Percentiles rank a stretch among this genome's conserved stretches.
phyloP scores from a whole-genome alignment of 2,329 filamentous ascomycete species.

The Boeremia lycopersici region DNA sequence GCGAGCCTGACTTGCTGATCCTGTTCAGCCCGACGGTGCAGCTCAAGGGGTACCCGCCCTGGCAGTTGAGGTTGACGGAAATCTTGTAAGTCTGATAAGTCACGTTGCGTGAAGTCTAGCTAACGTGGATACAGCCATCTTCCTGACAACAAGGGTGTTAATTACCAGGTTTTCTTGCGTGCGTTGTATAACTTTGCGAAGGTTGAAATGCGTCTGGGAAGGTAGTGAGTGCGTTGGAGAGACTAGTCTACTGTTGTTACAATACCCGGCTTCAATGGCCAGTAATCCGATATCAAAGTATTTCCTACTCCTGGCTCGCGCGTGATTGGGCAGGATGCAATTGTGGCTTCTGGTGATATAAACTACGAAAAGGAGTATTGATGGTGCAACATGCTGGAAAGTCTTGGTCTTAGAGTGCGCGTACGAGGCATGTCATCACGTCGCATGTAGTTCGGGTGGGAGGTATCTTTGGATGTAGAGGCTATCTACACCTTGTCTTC shows the following conservation, averaged over 20 bases:
- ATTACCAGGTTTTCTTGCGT: slow-evolving; percentile 90
- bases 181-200: slow-evolving; percentile 83
- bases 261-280: slow-evolving; percentile 24
- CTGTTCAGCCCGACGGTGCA: slow-evolving; percentile 84
- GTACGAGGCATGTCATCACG: neutral
- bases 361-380: neutral
- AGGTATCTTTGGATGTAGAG: slow-evolving; percentile 41
- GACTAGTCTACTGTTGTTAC: slow-evolving; percentile 8
- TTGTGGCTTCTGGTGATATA: neutral
- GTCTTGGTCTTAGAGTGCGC: too few species aligned
- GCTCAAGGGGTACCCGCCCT: slow-evolving; percentile 90
- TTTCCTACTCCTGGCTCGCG: neutral
- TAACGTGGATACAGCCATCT: slow-evolving; percentile 49
- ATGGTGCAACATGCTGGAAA: too few species aligned
- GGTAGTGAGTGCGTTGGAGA: slow-evolving; percentile 43
- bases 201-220: slow-evolving; percentile 85
- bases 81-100: slow-evolving; percentile 69
- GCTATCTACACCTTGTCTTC: slow-evolving; percentile 41
- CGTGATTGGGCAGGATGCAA: neutral
- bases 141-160: slow-evolving; percentile 78
- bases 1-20: slow-evolving; percentile 87
- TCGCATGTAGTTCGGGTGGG: slow-evolving; percentile 9
- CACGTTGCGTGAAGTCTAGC: neutral
- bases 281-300: neutral
- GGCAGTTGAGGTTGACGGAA: slow-evolving; percentile 93